Evolutionary conservation across 2,329 filamentous ascomycete genomes (phyloP).

Genomic region (Fusarium sp.): DNA sequence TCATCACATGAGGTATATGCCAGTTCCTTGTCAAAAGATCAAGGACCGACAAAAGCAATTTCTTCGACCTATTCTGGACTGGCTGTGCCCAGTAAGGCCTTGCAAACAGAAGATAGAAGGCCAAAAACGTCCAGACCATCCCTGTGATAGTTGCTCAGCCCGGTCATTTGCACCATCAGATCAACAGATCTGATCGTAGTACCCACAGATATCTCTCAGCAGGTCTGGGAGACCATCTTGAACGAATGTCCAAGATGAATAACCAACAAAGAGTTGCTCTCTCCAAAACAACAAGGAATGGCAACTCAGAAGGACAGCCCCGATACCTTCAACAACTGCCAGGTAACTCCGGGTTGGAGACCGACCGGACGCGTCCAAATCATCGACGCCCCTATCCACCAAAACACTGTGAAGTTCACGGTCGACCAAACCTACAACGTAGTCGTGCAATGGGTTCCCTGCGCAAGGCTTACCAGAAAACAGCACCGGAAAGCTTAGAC

Average conservation of each 20-base stretch:
- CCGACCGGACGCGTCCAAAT: constrained; percentile 1
- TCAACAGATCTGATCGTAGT: not conserved
- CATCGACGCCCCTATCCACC: not conserved
- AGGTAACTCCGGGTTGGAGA: not conserved
- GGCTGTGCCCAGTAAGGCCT: not conserved
- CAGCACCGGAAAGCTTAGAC: not conserved
- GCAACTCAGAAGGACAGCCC: not conserved
- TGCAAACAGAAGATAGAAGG: not conserved
- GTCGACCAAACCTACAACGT: not conserved
- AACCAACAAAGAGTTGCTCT: not conserved
- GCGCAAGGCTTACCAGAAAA: not conserved
- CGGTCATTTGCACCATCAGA: not conserved
- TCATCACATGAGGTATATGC: constrained; percentile 32
- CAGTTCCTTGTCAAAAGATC: constrained; percentile 12
- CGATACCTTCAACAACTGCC: not conserved
- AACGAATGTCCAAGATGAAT: not conserved
- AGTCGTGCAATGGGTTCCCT: not conserved
- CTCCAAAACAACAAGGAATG: not conserved
- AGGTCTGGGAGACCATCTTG: not conserved
- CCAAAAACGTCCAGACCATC: not conserved
- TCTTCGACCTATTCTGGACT: constrained; percentile 8
- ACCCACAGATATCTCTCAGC: not conserved
- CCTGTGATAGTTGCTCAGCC: constrained; percentile 17
- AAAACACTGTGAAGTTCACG: not conserved
- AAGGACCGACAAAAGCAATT: not conserved